Evolutionary conservation across 805 yeast genomes (phyloP).

Genomic region (Candida rishiriensis): DNA sequence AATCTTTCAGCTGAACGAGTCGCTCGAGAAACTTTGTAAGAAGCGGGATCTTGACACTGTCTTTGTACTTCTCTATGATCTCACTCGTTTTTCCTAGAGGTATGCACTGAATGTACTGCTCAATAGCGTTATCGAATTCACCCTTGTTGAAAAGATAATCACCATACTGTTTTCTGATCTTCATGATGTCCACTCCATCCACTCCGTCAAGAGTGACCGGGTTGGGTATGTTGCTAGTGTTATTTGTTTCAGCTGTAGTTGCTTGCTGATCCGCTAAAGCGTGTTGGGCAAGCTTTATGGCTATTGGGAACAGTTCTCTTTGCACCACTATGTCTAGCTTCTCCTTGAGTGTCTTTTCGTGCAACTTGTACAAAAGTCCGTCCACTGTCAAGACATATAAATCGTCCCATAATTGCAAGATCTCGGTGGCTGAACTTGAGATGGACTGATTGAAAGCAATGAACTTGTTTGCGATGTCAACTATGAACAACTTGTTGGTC

Average conservation of each 20-base stretch:
- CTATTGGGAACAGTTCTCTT: conserved; percentile 67
- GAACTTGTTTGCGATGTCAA: conserved; percentile 68
- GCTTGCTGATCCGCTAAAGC: conserved; percentile 49
- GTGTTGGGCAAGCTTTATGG: conserved; percentile 58
- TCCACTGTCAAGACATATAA: conserved; percentile 64
- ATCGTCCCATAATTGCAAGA: conserved; percentile 53
- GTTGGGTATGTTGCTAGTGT: conserved; percentile 2
- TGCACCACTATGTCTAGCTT: conserved; percentile 66
- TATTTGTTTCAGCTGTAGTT: conserved; percentile 12
- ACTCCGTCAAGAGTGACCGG: conserved; percentile 15
- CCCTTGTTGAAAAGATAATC: conserved; percentile 65
- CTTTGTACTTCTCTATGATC: conserved; percentile 74
- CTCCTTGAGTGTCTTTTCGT: conserved; percentile 61
- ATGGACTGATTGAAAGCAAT: conserved; percentile 66
- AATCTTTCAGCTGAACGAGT: conserved; percentile 47
- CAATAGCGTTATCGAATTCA: conserved; percentile 64
- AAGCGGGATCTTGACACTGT: conserved; percentile 63
- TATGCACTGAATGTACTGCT: conserved; percentile 56
- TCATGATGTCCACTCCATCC: conserved; percentile 29
- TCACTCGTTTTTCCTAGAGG: conserved; percentile 60
- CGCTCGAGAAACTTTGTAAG: conserved; percentile 61
- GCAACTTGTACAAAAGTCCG: conserved; percentile 65
- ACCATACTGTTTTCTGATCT: conserved; percentile 58
- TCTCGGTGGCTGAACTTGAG: conserved; percentile 57
- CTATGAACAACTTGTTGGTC: conserved; percentile 56